These are phyloP conservation scores for Suillus plorans DNA, from an alignment of 768 basidiomycete species.

Conservation along the genomic window DNA sequence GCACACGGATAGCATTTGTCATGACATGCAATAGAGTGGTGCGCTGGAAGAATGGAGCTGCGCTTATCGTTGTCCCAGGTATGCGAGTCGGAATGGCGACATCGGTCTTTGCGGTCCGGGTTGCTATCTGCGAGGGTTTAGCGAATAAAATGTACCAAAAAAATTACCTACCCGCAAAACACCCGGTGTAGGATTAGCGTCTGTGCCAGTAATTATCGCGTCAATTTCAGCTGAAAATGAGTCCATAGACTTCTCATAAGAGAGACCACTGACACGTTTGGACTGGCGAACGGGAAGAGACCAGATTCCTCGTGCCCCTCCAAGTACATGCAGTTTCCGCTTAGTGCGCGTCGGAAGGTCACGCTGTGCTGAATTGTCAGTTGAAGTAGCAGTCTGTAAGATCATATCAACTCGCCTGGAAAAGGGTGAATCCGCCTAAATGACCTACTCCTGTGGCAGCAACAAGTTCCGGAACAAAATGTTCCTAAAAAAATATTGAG, in stretches of 20 bases:
- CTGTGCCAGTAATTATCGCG: constrained; percentile 81
- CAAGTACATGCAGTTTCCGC: constrained; percentile 74
- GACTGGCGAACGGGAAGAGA: constrained; percentile 73
- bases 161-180: constrained; percentile 61
- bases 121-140: constrained; percentile 55
- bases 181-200: constrained; percentile 79
- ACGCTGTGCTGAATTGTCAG: constrained; percentile 41
- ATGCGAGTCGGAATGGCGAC: constrained; percentile 71
- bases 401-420: constrained; percentile 54
- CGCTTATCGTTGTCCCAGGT: constrained; percentile 77
- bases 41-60: constrained; percentile 82
- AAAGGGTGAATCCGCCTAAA: constrained; percentile 80
- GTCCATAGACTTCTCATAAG: constrained; percentile 54
- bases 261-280: constrained; percentile 58
- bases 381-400: not conserved
- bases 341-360: constrained; percentile 74
- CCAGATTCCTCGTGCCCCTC: constrained; percentile 84
- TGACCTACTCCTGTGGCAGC: constrained; percentile 78
- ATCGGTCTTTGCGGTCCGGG: constrained; percentile 57
- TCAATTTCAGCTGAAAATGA: constrained; percentile 52
- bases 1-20: constrained; percentile 74
- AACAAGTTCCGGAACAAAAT: constrained; percentile 76
- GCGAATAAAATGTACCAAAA: not conserved
- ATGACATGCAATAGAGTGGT: constrained; percentile 87
- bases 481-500: constrained; percentile 46